Conservation (phyloP, 2,329 filamentous ascomycete genomes). For the Cercospora beticola region DNA sequence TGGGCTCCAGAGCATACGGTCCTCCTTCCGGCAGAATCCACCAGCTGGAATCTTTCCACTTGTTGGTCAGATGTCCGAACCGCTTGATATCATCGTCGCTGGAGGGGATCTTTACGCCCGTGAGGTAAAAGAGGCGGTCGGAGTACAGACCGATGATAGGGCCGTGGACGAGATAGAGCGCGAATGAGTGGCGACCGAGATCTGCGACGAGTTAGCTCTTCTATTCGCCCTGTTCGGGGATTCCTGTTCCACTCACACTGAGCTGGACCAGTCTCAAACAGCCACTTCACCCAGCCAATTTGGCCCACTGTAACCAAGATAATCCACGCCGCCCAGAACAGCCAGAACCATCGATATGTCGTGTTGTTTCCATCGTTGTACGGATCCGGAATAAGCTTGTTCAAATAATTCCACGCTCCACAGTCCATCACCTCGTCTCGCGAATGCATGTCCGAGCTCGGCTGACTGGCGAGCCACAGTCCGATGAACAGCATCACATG, state of each 20-base stretch:
- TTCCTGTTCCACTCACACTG: constrained; percentile 23
- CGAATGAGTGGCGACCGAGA: constrained; percentile 61
- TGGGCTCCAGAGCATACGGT: constrained; percentile 27
- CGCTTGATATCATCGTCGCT: constrained; percentile 21
- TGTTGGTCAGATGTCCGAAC: constrained; percentile 25
- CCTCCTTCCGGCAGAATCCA: constrained; percentile 32
- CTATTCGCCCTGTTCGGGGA: neutral
- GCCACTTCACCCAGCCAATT: constrained; percentile 27
- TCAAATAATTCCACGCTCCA: constrained; percentile 27
- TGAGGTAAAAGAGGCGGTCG: constrained; percentile 43
- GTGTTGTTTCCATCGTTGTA: constrained; percentile 27
- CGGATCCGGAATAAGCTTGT: constrained; percentile 25
- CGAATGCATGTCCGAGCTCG: constrained; percentile 24
- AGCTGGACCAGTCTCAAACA: constrained; percentile 28
- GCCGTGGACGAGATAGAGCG: constrained; percentile 64
- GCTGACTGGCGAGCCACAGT: constrained; percentile 29
- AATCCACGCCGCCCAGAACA: constrained; percentile 57
- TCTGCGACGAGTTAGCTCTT: constrained; percentile 34
- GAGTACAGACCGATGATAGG: constrained; percentile 59
- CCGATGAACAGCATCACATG: constrained; percentile 26
- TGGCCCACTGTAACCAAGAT: constrained; percentile 27
- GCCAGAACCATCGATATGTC: constrained; percentile 41
- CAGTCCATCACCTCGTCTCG: constrained; percentile 26
- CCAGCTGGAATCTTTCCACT: constrained; percentile 28
- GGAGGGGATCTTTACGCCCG: constrained; percentile 28